These are phyloP conservation scores for Trichoderma brevicompactum DNA, from an alignment of 2,329 filamentous ascomycete genomes.

Conservation along the genomic window DNA sequence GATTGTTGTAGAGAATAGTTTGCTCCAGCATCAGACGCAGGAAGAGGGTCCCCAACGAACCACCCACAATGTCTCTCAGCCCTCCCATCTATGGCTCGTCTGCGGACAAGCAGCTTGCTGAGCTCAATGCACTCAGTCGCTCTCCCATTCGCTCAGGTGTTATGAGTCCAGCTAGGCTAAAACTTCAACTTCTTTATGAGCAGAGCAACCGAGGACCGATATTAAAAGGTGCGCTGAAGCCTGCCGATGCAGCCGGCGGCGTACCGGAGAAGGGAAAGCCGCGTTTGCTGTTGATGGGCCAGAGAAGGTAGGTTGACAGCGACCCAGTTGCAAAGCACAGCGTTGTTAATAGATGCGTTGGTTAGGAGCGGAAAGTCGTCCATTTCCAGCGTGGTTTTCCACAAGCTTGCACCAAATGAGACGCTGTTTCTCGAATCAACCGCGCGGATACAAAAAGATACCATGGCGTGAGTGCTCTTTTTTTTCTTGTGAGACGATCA, in stretches of 20 bases:
- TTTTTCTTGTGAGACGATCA: too few species aligned
- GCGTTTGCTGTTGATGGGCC: slow-evolving; percentile 89
- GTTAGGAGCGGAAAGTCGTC: slow-evolving; percentile 94
- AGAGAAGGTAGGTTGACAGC: slow-evolving; percentile 71
- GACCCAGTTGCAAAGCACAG: not conserved
- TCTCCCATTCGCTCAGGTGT: slow-evolving; percentile 41
- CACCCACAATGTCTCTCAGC: slow-evolving; percentile 41
- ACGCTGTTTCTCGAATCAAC: slow-evolving; percentile 96
- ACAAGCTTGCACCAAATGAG: slow-evolving; percentile 94
- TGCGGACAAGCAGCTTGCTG: slow-evolving; percentile 35
- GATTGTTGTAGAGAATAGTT: not conserved
- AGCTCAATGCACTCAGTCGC: slow-evolving; percentile 37
- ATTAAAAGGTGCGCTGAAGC: slow-evolving; percentile 54
- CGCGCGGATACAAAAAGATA: slow-evolving; percentile 90
- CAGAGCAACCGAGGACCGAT: slow-evolving; percentile 61
- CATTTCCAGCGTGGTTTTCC: slow-evolving; percentile 98
- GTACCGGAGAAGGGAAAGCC: slow-evolving; percentile 70
- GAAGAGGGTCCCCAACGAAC: not conserved
- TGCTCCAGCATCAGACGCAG: not conserved
- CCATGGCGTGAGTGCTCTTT: slow-evolving; percentile 74
- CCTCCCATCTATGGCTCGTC: slow-evolving; percentile 38
- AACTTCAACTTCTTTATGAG: slow-evolving; percentile 64
- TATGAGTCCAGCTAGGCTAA: slow-evolving; percentile 64
- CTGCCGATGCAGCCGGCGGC: slow-evolving; percentile 50
- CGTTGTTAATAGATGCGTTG: not conserved